A percentile compares a stretch with the other conserved stretches of the same genome.
These are phyloP conservation scores for Peterozyma toletana DNA, from an alignment of 805 yeast genomes.

Conservation along the genomic window DNA sequence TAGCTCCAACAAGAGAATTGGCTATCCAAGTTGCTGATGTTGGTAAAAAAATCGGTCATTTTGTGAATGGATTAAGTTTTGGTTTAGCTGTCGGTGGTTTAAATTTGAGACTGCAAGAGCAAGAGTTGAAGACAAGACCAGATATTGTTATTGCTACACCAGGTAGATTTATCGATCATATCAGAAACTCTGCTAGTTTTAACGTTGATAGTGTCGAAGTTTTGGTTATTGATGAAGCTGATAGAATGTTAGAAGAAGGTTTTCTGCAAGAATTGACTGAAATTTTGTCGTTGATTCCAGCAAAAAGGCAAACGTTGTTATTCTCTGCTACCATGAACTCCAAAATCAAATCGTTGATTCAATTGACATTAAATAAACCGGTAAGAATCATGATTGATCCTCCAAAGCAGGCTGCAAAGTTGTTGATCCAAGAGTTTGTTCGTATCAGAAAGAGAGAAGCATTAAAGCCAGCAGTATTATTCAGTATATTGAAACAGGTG, in stretches of 20 bases:
- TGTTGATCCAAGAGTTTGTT: conserved; percentile 87
- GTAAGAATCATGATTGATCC: conserved; percentile 95
- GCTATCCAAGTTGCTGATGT: conserved; percentile 96
- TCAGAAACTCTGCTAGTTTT: conserved; percentile 90
- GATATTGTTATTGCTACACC: conserved; percentile 98
- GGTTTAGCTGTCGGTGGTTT: conserved; percentile 98
- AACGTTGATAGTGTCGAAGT: conserved; percentile 88
- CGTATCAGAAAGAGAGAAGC: conserved; percentile 87
- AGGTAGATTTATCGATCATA: conserved; percentile 96
- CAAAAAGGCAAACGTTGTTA: conserved; percentile 85
- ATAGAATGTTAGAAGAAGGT: conserved; percentile 98
- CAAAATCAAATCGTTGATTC: conserved; percentile 78
- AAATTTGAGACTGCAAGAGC: conserved; percentile 92
- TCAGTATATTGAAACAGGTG: conserved; percentile 59
- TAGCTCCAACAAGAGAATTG: conserved; percentile 96
- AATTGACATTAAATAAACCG: conserved; percentile 82
- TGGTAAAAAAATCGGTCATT: conserved; percentile 76
- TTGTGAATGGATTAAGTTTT: conserved; percentile 67
- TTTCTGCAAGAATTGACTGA: conserved; percentile 93
- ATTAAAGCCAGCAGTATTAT: conserved; percentile 76
- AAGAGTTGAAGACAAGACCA: conserved; percentile 84
- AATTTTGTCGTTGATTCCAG: conserved; percentile 79
- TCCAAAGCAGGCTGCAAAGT: conserved; percentile 90
- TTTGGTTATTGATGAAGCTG: conserved; percentile 94
- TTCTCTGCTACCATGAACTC: conserved; percentile 99